Conservation (phyloP, 2,329 filamentous ascomycete species). For the Scedosporium boydii region DNA sequence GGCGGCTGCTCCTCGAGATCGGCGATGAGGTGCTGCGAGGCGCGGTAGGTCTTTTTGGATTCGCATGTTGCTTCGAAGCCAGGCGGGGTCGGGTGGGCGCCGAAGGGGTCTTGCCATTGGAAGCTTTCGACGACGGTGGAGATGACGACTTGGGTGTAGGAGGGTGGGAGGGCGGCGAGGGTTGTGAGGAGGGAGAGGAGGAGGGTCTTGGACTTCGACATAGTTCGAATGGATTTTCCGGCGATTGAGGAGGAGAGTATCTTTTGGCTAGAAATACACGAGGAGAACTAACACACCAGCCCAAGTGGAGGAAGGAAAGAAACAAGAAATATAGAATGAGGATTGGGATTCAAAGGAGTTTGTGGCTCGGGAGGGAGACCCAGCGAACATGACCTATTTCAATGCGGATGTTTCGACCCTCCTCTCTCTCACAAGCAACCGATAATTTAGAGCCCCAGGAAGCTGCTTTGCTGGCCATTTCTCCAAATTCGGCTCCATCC, state of each 20-base stretch:
- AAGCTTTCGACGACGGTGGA: conserved; percentile 17
- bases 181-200: background rate
- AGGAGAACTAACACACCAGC: background rate
- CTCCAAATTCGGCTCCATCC: background rate
- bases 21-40: conserved; percentile 18
- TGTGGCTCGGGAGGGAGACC: background rate
- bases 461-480: conserved; percentile 4
- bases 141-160: conserved; percentile 7
- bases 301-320: background rate
- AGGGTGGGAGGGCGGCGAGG: background rate
- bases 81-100: conserved; percentile 17
- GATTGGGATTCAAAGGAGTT: background rate
- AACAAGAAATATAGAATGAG: background rate
- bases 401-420: background rate
- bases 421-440: background rate
- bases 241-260: background rate
- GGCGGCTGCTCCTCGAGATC: conserved; percentile 15
- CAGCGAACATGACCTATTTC: background rate
- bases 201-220: background rate
- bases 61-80: conserved; percentile 20
- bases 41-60: conserved; percentile 16
- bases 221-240: background rate
- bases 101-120: conserved; percentile 20
- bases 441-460: background rate
- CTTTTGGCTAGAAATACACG: background rate